Percentiles rank a stretch among this genome's conserved stretches.
Evolutionary conservation across 179 eudicot genomes (phyloP).

Genomic region (Camellia oleifera): DNA sequence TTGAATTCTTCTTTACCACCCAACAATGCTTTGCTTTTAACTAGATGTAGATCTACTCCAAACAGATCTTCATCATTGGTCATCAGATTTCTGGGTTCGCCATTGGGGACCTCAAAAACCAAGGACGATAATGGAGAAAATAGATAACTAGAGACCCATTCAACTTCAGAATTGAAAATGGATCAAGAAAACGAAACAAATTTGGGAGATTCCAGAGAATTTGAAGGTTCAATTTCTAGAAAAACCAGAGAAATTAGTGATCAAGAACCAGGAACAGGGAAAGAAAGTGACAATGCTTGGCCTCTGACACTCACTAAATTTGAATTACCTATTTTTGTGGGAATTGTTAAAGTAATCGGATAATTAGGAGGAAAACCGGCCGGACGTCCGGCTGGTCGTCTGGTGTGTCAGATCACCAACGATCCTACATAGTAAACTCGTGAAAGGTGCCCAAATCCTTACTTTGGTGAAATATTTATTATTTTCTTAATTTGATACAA

Average conservation of each 20-base stretch:
- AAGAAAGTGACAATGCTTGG: background rate
- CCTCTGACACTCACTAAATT: slow-evolving; percentile 45
- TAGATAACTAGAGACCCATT: slow-evolving; percentile 14
- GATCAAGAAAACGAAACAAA: slow-evolving; percentile 11
- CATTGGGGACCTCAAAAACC: slow-evolving; percentile 3
- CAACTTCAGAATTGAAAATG: slow-evolving; percentile 21
- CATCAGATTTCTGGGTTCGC: slow-evolving; percentile 38
- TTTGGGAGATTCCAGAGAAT: slow-evolving; percentile 16
- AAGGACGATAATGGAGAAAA: slow-evolving; percentile 7
- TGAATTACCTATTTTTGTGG: slow-evolving; percentile 33
- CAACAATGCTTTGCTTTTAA: slow-evolving; percentile 49
- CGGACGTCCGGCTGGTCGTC: no score
- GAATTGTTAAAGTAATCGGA: no score
- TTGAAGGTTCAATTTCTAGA: slow-evolving; percentile 9
- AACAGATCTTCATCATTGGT: slow-evolving; percentile 64
- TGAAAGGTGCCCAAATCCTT: no score
- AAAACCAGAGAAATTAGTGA: background rate
- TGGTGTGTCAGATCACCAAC: no score
- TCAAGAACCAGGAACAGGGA: background rate
- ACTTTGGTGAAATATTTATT: no score
- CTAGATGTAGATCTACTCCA: slow-evolving; percentile 77
- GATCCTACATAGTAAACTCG: no score
- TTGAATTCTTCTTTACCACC: slow-evolving; percentile 44
- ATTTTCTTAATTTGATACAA: no score
- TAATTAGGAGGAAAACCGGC: no score